phyloP scores from a whole-genome alignment of 108 stramenopile species.

The Aureococcus anophagefferens region DNA sequence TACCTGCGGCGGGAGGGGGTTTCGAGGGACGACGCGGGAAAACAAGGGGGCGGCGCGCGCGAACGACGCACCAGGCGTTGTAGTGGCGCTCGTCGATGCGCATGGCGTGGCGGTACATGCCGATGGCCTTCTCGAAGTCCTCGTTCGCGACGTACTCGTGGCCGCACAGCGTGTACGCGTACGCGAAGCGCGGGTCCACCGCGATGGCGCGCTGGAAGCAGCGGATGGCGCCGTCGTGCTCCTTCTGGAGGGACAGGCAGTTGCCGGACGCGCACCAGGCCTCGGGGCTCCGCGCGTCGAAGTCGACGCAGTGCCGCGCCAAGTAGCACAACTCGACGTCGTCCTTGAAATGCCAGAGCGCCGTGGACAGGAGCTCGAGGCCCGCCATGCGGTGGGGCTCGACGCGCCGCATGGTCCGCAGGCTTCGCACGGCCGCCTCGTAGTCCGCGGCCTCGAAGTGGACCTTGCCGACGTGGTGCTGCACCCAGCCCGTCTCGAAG shows the following conservation, averaged over 20 bases:
- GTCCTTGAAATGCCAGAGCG: constrained; percentile 87
- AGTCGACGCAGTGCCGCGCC: constrained; percentile 73
- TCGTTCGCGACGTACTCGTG: constrained; percentile 94
- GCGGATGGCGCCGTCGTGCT: constrained; percentile 84
- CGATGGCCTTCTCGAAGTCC: constrained; percentile 87
- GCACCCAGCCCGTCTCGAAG: constrained; percentile 81
- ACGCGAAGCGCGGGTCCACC: constrained; percentile 77
- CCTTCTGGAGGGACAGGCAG: constrained; percentile 92
- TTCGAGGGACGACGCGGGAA: constrained; percentile 80
- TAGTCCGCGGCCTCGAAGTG: constrained; percentile 93
- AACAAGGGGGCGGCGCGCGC: background rate
- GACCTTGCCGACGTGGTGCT: constrained; percentile 78
- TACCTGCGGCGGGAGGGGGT: too few species aligned
- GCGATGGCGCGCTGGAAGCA: constrained; percentile 84
- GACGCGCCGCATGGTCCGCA: constrained; percentile 67
- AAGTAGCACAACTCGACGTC: constrained; percentile 87
- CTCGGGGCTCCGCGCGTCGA: constrained; percentile 72
- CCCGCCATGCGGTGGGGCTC: constrained; percentile 87
- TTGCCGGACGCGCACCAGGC: constrained; percentile 95
- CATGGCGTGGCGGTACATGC: constrained; percentile 79
- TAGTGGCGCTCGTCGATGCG: constrained; percentile 60
- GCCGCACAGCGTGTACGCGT: constrained; percentile 87
- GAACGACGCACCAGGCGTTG: constrained; percentile 32
- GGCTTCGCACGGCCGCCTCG: constrained; percentile 57
- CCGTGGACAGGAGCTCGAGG: constrained; percentile 77